Evolutionary conservation across 768 basidiomycete genomes (phyloP).

Genomic region (Boletus bicolor): DNA sequence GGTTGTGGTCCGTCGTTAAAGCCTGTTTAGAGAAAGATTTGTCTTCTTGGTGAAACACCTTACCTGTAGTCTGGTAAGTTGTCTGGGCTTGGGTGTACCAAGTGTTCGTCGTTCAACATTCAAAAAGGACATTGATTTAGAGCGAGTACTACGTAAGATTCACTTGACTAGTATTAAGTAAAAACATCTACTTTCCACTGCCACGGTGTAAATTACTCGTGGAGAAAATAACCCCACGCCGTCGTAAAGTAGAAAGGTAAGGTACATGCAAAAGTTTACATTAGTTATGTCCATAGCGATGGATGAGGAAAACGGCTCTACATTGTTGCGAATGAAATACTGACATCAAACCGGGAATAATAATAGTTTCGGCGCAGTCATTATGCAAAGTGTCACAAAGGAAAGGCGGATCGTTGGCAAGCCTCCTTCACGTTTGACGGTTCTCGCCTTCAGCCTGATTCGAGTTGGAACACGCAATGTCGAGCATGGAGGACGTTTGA

Average conservation of each 20-base stretch:
- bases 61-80: background rate
- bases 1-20: background rate
- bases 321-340: background rate
- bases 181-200: background rate
- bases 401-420: background rate
- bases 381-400: background rate
- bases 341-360: background rate
- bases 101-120: background rate
- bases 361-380: background rate
- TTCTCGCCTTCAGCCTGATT: background rate
- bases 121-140: background rate
- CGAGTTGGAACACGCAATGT: background rate
- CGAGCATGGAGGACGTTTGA: conserved; percentile 3
- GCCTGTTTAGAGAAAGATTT: background rate
- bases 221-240: background rate
- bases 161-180: background rate
- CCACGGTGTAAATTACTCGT: background rate
- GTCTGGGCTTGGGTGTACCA: background rate
- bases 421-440: background rate
- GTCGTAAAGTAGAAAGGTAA: background rate
- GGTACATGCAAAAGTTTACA: background rate
- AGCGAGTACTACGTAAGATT: too few relatives aligned
- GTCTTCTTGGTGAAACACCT: background rate
- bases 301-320: background rate
- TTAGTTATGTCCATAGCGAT: background rate